Evolutionary conservation across 352 stramenopile species (phyloP), one percentile per base, ranked within the genome.

Genomic region (Saprolegnia parasitica): DNA sequence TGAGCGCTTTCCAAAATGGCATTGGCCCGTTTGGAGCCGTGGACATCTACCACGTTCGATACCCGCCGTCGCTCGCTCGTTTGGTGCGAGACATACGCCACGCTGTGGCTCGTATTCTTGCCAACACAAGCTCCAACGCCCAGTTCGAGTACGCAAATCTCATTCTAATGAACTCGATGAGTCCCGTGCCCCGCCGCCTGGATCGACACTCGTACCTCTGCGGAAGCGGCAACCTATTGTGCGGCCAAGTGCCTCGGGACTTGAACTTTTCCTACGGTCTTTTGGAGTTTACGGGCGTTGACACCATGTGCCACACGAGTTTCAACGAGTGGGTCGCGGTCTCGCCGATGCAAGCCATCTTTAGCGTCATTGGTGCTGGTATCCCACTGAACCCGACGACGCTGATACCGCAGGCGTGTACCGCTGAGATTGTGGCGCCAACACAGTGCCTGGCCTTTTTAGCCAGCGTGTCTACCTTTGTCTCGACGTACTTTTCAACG

Each of bases 21-120:
- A 60, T 66, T 54, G 46, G 58, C 5, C 58, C 58, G 23, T 66
- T 37, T 52, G 58, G 58, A 3, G 8, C 58, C 2, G 26, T 66
- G 8, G 58, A 66, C 46, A 15, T 40, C 2, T 21, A 54, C 23
- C 32, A 26, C 16, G 58, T 66, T 8, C 58, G 4, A 24, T 35
- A 21, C 4, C 58, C 58, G 26, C 37, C 46, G n/a, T 29, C 32
- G 23, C 26, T 66, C 1, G 40, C 23, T 3, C 1, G 1, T 2
- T 9, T 60, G 35, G 13, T n/a, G 24, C 52, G 52, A 3, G 52
- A 60, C 9, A 24, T 60, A 2, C 52, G 24, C 11, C 3, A 60
- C 4, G 20, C 11, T 21, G 18, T 52, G 21, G 24, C 52, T 60
- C 13, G 52, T 9, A 42, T 60, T 4, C 24, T 40, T 10, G 35